Base-by-base conservation (phyloP, 164 flowering plant species). In the Sedum album region DNA sequence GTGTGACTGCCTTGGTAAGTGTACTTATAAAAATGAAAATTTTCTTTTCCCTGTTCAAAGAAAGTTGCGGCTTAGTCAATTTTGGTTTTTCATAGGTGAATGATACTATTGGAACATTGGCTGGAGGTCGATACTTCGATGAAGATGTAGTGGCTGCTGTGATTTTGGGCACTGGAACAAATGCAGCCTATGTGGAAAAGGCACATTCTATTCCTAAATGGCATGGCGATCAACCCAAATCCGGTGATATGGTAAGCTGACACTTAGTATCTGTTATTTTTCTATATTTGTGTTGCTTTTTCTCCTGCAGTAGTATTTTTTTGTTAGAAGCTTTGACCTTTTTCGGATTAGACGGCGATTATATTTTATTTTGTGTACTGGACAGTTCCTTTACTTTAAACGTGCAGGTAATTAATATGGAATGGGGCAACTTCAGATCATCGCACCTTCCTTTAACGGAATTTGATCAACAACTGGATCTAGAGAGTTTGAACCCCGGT, bases 401-500 rank as follows among this genome's bases (percentile, higher is more conserved):
- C n/a, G n/a, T n/a, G n/a, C n/a, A n/a, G n/a, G n/a, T n/a, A n/a
- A n/a, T n/a, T n/a, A n/a, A n/a, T n/a, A n/a, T n/a, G n/a, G n/a
- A n/a, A n/a, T n/a, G n/a, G n/a, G n/a, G n/a, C n/a, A n/a, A n/a
- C n/a, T n/a, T n/a, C n/a, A n/a, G n/a, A n/a, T n/a, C n/a, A n/a
- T n/a, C n/a, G n/a, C n/a, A n/a, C n/a, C n/a, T n/a, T n/a, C n/a
- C n/a, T n/a, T n/a, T n/a, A n/a, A n/a, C n/a, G n/a, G n/a, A n/a
- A n/a, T 91, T 83, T 80, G 98, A 94, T 76, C 79, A 76, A 6
- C 82, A 83, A 39, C 66, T 94, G 66, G 98, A 91, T 87, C 73
- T 39, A 72, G 97, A 94, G 66, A 87, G 93, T 79, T 75, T 90
- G 62, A 91, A 94, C n/a, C n/a, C n/a, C n/a, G n/a, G n/a, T n/a